Conservation (phyloP, 176 grass and related monocot genomes). For the Hyparrhenia diplandra region DNA sequence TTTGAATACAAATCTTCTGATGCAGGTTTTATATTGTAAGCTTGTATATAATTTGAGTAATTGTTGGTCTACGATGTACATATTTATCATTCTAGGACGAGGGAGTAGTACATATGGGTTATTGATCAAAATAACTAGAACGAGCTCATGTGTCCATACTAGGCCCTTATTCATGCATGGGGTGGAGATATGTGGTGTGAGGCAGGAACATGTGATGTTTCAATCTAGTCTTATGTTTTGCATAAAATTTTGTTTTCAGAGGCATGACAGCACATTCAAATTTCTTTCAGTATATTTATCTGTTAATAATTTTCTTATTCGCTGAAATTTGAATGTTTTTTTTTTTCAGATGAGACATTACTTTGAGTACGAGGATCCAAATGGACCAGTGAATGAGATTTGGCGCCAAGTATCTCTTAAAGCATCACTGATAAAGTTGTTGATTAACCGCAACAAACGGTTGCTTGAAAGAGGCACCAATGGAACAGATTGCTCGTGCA, state of each 20-base stretch:
- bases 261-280: conserved; percentile 1
- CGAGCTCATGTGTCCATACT: background rate
- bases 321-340: conserved; percentile 8
- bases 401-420: conserved; percentile 93
- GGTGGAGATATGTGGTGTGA: background rate
- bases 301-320: conserved; percentile 14
- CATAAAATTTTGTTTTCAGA: background rate
- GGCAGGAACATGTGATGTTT: background rate
- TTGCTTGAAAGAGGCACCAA: conserved; percentile 51
- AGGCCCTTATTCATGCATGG: background rate
- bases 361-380: conserved; percentile 82
- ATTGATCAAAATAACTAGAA: background rate
- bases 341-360: conserved; percentile 75
- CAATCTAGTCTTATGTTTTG: conserved; percentile 8
- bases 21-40: background rate
- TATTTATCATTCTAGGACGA: background rate
- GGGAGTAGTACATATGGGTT: background rate
- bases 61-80: background rate
- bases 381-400: conserved; percentile 85
- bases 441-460: conserved; percentile 82
- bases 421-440: conserved; percentile 68
- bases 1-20: background rate
- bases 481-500: conserved; percentile 68
- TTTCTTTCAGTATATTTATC: background rate
- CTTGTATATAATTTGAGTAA: background rate